These are phyloP conservation scores for Colletotrichum sublineola DNA, from an alignment of 2,329 filamentous ascomycete genomes.

Conservation along the genomic window DNA sequence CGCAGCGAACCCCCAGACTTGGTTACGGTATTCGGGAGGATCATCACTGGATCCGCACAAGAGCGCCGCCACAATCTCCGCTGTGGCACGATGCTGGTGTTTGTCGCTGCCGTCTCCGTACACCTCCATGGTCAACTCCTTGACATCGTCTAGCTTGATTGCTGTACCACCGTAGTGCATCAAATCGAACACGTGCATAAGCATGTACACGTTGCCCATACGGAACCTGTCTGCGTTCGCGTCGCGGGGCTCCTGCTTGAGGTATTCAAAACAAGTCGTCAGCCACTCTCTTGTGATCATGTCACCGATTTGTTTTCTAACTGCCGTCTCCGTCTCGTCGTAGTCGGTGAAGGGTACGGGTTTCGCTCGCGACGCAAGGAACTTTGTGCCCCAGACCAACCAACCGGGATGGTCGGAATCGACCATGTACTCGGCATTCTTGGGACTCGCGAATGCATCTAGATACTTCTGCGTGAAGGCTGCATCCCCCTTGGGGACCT, in stretches of 20 bases:
- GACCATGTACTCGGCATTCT: conserved; percentile 84
- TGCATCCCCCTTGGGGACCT: conserved; percentile 80
- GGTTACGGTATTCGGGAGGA: conserved; percentile 77
- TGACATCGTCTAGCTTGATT: conserved; percentile 88
- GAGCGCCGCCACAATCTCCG: conserved; percentile 91
- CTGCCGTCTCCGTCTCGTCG: conserved; percentile 81
- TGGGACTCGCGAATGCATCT: conserved; percentile 80
- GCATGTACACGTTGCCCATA: conserved; percentile 86
- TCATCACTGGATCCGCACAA: conserved; percentile 86
- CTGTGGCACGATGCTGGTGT: conserved; percentile 95
- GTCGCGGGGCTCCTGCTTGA: conserved; percentile 96
- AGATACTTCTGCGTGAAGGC: conserved; percentile 86
- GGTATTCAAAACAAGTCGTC: conserved; percentile 86
- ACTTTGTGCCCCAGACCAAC: conserved; percentile 93
- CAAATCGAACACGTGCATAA: conserved; percentile 91
- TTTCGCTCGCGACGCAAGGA: conserved; percentile 82
- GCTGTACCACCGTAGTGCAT: conserved; percentile 84
- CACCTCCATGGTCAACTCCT: conserved; percentile 80
- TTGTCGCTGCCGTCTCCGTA: conserved; percentile 97
- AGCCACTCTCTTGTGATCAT: conserved; percentile 89
- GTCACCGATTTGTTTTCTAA: conserved; percentile 83
- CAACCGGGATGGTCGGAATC: conserved; percentile 95
- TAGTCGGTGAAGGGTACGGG: conserved; percentile 77
- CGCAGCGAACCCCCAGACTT: conserved; percentile 90
- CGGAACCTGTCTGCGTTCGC: conserved; percentile 85